Base-by-base conservation (phyloP, 495 filamentous ascomycete genomes). In the Neurospora sublineolata region DNA sequence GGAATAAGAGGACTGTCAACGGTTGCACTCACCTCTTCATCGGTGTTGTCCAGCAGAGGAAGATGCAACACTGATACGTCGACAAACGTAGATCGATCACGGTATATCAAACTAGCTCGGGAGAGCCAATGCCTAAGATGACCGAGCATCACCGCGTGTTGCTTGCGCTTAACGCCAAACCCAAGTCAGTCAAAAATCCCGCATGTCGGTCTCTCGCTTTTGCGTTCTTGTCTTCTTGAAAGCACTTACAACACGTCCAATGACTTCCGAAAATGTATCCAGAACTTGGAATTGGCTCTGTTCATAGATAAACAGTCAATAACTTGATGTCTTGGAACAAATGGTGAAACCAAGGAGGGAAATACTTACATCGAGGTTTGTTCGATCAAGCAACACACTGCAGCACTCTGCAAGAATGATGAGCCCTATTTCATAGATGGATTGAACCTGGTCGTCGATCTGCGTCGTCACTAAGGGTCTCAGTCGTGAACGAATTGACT, bases 321-420 rank as follows among this genome's bases (percentile, higher is more conserved):
- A 18, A 42, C 40, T 41, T 14, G 40, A 4, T 0, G 3, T 16
- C 16, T 3, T 41, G 4, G 0, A 41, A 4, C 0, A 4, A 38
- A 16, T 16, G 14, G 39, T 68, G 9, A 8, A 23, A n/a, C n/a
- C n/a, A n/a, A n/a, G n/a, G n/a, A n/a, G n/a, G 12, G 14, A 1
- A 23, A 16, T 40, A 58, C 69, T 5, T 36, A 68, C 75, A 10
- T 80, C 77, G 11, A 86, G 80, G 6, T 86, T 86, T 20, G 89
- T 86, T 2, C 87, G 79, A 71, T 92, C 89, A 74, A 85, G 84
- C 10, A 92, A 90, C 1, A 88, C 83, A 0, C 86, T 87, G 12
- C 85, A 87, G 75, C 89, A 91, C 70, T 90, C 84, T 37, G 85
- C 85, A 0, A 89, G 88, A 37, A 93, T 89, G 40, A 91, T 82